Conservation (phyloP, 2,329 filamentous ascomycete species). For the Arthrobotrys entomopaga region DNA sequence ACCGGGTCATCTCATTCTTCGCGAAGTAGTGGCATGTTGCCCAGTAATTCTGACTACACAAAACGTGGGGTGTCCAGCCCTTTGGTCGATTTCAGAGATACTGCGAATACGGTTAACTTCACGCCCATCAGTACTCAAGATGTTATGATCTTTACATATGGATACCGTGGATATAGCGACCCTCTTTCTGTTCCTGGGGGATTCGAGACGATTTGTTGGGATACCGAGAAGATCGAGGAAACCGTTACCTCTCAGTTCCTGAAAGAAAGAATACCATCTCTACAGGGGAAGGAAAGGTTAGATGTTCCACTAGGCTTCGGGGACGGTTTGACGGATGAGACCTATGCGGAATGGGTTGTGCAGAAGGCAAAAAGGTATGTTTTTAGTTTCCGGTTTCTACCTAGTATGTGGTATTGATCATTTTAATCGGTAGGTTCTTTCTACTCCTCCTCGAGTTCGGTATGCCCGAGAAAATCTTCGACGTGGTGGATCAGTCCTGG, state of each 20-base stretch:
- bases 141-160: slow-evolving; percentile 54
- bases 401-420: slow-evolving; percentile 60
- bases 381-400: not conserved
- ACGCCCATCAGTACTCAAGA: slow-evolving; percentile 52
- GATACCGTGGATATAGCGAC: slow-evolving; percentile 44
- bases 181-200: slow-evolving; percentile 44
- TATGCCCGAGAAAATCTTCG: slow-evolving; percentile 77
- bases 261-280: slow-evolving; percentile 71
- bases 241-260: slow-evolving; percentile 77
- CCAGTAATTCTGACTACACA: slow-evolving; percentile 12
- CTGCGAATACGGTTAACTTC: slow-evolving; percentile 36
- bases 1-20: slow-evolving; percentile 43
- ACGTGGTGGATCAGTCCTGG: slow-evolving; percentile 78
- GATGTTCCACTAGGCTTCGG: slow-evolving; percentile 73
- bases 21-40: slow-evolving; percentile 39
- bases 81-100: slow-evolving; percentile 37
- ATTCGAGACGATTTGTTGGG: slow-evolving; percentile 68
- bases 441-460: slow-evolving; percentile 75
- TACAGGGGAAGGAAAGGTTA: slow-evolving; percentile 68
- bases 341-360: slow-evolving; percentile 81
- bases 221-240: slow-evolving; percentile 73
- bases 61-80: slow-evolving; percentile 30
- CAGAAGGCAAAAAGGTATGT: slow-evolving; percentile 69
- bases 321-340: slow-evolving; percentile 74
- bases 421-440: slow-evolving; percentile 66